Conservation (phyloP, 805 yeast species). For the Myxozyma neotropica region DNA sequence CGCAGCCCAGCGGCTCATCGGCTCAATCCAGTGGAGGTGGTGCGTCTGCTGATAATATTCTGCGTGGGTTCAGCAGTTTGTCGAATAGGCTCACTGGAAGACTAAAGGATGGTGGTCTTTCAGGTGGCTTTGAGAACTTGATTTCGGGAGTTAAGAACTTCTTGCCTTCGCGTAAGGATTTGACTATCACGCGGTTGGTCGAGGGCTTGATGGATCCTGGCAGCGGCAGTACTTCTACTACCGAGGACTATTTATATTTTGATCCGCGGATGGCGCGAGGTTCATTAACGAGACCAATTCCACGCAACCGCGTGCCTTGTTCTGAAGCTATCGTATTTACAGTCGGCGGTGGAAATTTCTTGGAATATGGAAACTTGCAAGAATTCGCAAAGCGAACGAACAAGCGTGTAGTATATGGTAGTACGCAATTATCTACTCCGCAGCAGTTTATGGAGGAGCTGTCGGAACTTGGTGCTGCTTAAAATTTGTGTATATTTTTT, state of each 20-base stretch:
- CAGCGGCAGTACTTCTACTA: slow-evolving; percentile 48
- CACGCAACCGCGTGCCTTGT: slow-evolving; percentile 50
- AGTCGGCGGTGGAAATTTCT: slow-evolving; percentile 95
- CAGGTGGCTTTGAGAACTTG: slow-evolving; percentile 87
- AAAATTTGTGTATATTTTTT: neutral
- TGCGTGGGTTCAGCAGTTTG: slow-evolving; percentile 63
- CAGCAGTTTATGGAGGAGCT: slow-evolving; percentile 69
- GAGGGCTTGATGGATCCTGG: slow-evolving; percentile 88
- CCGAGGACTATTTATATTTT: slow-evolving; percentile 87
- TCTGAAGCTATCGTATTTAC: slow-evolving; percentile 81
- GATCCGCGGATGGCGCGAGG: slow-evolving; percentile 89
- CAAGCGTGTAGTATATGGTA: slow-evolving; percentile 78
- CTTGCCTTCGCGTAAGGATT: slow-evolving; percentile 81
- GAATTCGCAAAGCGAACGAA: slow-evolving; percentile 37
- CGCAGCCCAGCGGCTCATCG: slow-evolving; percentile 41
- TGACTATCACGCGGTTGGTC: slow-evolving; percentile 87
- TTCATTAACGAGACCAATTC: slow-evolving; percentile 82
- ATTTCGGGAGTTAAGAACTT: slow-evolving; percentile 85
- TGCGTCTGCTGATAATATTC: slow-evolving; percentile 42
- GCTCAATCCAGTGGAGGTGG: slow-evolving; percentile 35
- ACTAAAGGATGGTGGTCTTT: slow-evolving; percentile 76
- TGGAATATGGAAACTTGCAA: slow-evolving; percentile 91
- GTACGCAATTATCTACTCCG: slow-evolving; percentile 76
- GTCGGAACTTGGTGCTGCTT: slow-evolving; percentile 45
- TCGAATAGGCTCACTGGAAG: slow-evolving; percentile 74